phyloP scores from a whole-genome alignment of 352 stramenopile species.

The Phytophthora cryptogea region DNA sequence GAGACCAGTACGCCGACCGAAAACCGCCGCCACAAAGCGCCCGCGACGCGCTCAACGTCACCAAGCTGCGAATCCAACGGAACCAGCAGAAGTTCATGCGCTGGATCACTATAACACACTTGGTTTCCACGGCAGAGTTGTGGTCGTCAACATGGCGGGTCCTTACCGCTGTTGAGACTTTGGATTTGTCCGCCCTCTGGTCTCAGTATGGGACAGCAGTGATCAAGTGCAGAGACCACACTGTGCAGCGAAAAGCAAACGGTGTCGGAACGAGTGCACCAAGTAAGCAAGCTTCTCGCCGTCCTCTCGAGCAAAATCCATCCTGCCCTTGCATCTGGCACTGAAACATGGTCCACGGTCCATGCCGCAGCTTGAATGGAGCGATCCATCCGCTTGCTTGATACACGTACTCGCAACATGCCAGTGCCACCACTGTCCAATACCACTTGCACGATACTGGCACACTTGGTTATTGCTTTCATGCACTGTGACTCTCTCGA shows the following conservation, averaged over 20 bases:
- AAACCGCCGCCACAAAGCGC: slow-evolving; percentile 6
- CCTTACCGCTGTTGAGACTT: not conserved
- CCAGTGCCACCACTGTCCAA: too few species aligned
- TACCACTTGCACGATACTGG: too few species aligned
- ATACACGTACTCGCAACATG: too few species aligned
- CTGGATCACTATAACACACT: not conserved
- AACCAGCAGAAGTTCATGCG: not conserved
- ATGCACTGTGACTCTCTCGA: not conserved
- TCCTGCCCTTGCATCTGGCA: not conserved
- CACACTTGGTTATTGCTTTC: not conserved
- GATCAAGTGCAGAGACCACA: slow-evolving; percentile 9
- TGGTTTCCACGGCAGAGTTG: not conserved
- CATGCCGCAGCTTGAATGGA: not conserved
- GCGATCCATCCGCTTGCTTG: not conserved
- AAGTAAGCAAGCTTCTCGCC: not conserved
- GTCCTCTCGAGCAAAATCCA: not conserved
- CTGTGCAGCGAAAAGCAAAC: not conserved
- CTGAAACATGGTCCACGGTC: not conserved
- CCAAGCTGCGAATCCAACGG: not conserved
- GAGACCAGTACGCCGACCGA: not conserved
- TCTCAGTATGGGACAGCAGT: slow-evolving; percentile 6
- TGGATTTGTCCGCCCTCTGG: slow-evolving; percentile 11
- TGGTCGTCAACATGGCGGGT: not conserved
- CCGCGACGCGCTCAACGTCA: slow-evolving; percentile 15
- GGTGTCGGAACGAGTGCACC: not conserved